These are phyloP conservation scores for Adansonia madagascariensis DNA, from an alignment of 441 rosid species.

Conservation along the genomic window DNA sequence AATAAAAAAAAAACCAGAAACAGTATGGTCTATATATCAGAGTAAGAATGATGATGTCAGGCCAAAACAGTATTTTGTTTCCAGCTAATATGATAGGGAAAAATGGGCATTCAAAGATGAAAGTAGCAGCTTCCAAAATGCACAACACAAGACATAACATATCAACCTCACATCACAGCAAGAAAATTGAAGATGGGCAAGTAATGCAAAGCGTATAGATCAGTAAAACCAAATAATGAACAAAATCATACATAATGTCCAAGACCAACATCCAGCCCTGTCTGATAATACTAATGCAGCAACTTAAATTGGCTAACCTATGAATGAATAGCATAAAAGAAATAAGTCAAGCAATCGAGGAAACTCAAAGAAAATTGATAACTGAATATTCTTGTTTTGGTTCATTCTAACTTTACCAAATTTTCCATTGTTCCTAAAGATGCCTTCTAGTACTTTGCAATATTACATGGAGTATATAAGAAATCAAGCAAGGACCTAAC, in stretches of 20 bases:
- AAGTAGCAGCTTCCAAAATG: background rate
- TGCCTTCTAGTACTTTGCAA: background rate
- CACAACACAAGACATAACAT: background rate
- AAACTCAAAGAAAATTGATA: background rate
- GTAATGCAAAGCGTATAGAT: background rate
- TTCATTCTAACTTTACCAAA: background rate
- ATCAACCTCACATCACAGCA: background rate
- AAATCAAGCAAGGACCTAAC: too few relatives aligned
- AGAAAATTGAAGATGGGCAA: slow-evolving; percentile 2
- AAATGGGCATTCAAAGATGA: background rate
- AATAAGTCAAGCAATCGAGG: background rate
- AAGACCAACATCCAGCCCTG: background rate
- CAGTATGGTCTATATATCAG: background rate
- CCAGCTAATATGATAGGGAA: background rate
- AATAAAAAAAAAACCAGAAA: background rate
- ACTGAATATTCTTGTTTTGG: background rate
- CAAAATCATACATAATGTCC: background rate
- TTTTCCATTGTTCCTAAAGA: background rate
- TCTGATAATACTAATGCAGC: background rate
- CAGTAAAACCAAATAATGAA: background rate
- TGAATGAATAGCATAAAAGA: background rate
- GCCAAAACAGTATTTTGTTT: slow-evolving; percentile 1
- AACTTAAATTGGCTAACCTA: background rate
- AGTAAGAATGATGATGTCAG: background rate
- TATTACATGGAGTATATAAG: too few relatives aligned